Evolutionary conservation across 441 rosid genomes (phyloP).

Genomic region (Euphorbia corollata): DNA sequence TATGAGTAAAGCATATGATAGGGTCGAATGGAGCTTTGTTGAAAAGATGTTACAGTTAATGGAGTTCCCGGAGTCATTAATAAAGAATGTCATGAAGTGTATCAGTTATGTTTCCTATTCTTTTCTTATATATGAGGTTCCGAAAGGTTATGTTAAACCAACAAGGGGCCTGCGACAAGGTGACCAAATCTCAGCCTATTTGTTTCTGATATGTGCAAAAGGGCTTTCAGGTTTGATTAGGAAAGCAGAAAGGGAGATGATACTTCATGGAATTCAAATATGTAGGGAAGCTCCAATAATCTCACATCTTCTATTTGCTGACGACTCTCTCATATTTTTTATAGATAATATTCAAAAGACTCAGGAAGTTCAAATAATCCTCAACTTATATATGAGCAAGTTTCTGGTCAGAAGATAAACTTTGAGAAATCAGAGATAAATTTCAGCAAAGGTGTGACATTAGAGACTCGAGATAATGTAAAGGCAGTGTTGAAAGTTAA

Average conservation of each 20-base stretch:
- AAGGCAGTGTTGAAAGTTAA: not conserved
- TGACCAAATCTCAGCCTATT: not conserved
- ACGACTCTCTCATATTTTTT: not conserved
- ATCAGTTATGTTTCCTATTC: not conserved
- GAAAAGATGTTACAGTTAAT: not conserved
- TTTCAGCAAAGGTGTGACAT: not conserved
- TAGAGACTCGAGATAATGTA: not conserved
- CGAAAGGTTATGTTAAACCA: not conserved
- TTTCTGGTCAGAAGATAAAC: not conserved
- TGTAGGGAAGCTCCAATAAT: not conserved
- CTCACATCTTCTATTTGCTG: not conserved
- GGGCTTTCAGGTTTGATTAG: not conserved
- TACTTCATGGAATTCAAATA: not conserved
- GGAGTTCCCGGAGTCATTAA: not conserved
- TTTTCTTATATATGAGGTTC: not conserved
- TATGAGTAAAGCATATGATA: constrained; percentile 8
- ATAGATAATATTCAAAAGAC: not conserved
- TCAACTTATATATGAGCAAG: rapidly evolving
- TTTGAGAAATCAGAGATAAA: not conserved
- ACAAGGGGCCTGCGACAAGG: not conserved
- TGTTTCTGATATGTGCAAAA: not conserved
- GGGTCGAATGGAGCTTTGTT: not conserved
- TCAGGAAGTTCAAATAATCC: not conserved
- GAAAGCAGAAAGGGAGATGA: not conserved
- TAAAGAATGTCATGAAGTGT: not conserved